A percentile compares a stretch with the other conserved stretches of the same genome.
phyloP scores from a whole-genome alignment of 1,139 yeast genomes.

The Pichia sp. region DNA sequence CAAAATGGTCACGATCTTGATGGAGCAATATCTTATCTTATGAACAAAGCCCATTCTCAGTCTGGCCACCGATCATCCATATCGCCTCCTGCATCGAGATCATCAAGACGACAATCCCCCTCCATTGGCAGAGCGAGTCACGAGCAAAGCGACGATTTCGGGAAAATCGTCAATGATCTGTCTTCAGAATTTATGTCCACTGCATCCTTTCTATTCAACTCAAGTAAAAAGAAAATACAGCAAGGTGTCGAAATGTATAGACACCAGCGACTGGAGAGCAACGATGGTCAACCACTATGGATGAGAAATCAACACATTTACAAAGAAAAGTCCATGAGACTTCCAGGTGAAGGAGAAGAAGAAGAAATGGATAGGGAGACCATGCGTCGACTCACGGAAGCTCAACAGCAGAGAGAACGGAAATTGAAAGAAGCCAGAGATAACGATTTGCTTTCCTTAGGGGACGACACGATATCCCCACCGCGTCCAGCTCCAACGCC shows the following conservation, averaged over 20 bases:
- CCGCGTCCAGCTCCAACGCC: background rate
- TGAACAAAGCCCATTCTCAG: constrained; percentile 40
- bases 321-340: constrained; percentile 34
- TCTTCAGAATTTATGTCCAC: constrained; percentile 55
- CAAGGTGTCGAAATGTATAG: constrained; percentile 61
- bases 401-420: constrained; percentile 35
- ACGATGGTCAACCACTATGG: constrained; percentile 66
- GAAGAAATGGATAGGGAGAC: constrained; percentile 38
- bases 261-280: constrained; percentile 26
- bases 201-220: constrained; percentile 54
- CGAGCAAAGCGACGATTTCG: constrained; percentile 29
- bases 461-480: background rate
- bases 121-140: background rate
- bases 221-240: constrained; percentile 55
- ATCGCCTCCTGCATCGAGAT: background rate
- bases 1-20: constrained; percentile 54
- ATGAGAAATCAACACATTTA: constrained; percentile 55
- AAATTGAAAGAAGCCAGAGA: background rate
- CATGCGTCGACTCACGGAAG: constrained; percentile 34
- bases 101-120: background rate
- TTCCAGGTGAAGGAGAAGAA: constrained; percentile 32
- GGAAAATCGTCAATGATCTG: constrained; percentile 49
- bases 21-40: constrained; percentile 60
- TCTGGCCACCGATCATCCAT: background rate
- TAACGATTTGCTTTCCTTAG: too few species aligned